Evolutionary conservation across 768 basidiomycete species (phyloP), one percentile per base, ranked within the genome.

Genomic region (Gymnopilus junonius): DNA sequence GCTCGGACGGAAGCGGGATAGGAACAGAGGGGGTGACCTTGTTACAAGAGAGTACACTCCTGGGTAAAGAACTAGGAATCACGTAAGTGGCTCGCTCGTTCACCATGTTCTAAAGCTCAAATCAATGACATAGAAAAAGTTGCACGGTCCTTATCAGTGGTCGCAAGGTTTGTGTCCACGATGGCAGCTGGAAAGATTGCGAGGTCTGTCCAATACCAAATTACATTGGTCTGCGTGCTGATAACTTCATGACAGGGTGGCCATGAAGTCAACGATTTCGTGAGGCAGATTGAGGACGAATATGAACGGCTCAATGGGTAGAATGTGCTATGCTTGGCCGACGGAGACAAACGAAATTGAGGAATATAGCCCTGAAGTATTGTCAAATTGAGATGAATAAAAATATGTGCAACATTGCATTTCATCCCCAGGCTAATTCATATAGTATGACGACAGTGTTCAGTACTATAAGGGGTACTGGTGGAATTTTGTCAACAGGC

Each of bases 371-470:
- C 37, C 51, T 59, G 64, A 27, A 8, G 25, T 48, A 23, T 23
- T 55, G 34, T 20, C 48, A 20, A 27, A 51, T 12, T 29, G 6
- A 31, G 17, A 51, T 20, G n/a, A 51, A 51, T 29, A 20, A 32
- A 17, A 15, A 20, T 29, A n/a, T n/a, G n/a, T 3, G 31, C 20
- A 15, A 15, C 12, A 27, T 46, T 21, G 35, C 32, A 43, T 54
- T 27, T 73, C 71, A 82, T 65, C 82, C 93, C 66, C 92, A 83
- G 35, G 90, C 80, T 50, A 97, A 76, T 77, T 95, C 94, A 75
- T 94, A 96, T 65, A 90, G 69, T 69, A 97, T 95, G 67, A 99
- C 87, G 69, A 93, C 75, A 57, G 95, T 84, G 77, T 99, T 99
- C 54, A 93, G 71, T 35, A 83, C 88, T 73, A 99, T 98, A 45